Base-by-base conservation (phyloP, 352 stramenopile species). In the Phytophthora pistaciae region DNA sequence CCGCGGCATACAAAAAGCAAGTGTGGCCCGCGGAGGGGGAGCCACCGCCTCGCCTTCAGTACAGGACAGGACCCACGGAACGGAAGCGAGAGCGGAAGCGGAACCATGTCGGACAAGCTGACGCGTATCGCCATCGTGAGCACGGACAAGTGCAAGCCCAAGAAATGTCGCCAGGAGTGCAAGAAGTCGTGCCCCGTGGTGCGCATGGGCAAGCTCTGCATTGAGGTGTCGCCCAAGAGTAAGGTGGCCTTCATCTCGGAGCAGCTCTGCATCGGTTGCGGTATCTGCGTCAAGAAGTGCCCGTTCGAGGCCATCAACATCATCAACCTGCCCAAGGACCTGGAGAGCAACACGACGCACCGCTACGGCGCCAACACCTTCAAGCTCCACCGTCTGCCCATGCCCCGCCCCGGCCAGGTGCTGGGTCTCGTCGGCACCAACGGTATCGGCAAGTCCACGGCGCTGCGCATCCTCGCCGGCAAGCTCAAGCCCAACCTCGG, bases 211-310 rank as follows among this genome's bases (percentile, higher is more conserved):
- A 99, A 99, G 85, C 86, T 99, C 20, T 99, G 98, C 86, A 99
- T 99, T 80, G 98, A 99, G 79, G 98, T 99, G 40, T 88, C 77
- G 40, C 93, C 93, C 46, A 99, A 98, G 74, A 93, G 63, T 82
- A 99, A 99, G 85, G 90, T 99, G 57, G 97, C 97, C 10, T 99
- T 98, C 84, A 98, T 99, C 76, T 99, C 96, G 46, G 98, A 99
- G 83, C 74, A 98, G 83, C 94, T 99, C 23, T 99, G 98, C 80
- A 99, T 99, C 72, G 98, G 98, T 73, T 99, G 98, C 78, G 98
- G 98, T 91, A 99, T 99, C 76, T 99, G 98, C 80, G 98, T 99
- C 8, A 99, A 99, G 88, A 99, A 99, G 80, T 99, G 98, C 77
- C 98, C 98, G 23, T 99, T 99, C 70, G 97, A 99, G 65, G 98